Conservation (phyloP, 2,329 filamentous ascomycete species). For the Exophiala mesophila region DNA sequence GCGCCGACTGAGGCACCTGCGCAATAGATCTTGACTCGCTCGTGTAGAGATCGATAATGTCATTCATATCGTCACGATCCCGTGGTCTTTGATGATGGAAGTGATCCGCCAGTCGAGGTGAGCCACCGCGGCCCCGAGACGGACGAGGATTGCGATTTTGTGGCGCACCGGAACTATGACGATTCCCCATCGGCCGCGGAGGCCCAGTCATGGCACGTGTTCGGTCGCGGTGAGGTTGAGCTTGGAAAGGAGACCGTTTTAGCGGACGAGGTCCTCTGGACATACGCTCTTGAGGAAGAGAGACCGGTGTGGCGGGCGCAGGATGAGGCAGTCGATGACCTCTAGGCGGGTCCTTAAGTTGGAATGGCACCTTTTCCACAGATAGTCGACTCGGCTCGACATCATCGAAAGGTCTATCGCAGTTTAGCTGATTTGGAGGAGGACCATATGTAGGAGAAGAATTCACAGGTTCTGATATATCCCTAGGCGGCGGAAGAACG, state of each 20-base stretch:
- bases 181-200: not conserved
- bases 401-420: not conserved
- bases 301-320: not conserved
- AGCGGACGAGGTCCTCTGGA: not conserved
- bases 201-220: not conserved
- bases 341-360: not conserved
- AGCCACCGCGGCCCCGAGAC: not conserved
- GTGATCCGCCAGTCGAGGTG: not conserved
- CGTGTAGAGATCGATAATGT: slow-evolving; percentile 17
- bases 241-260: not conserved
- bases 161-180: not conserved
- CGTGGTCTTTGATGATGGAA: not conserved
- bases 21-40: not conserved
- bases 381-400: not conserved
- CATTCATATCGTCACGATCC: slow-evolving; percentile 13
- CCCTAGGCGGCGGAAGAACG: not conserved
- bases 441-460: slow-evolving; percentile 1
- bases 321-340: not conserved
- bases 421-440: not conserved
- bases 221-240: not conserved
- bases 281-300: too few relatives aligned
- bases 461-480: slow-evolving; percentile 4
- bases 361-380: not conserved
- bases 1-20: not conserved
- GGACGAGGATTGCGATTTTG: not conserved